Evolutionary conservation across 257 asterid species (phyloP), one percentile per base, ranked within the genome.

Genomic region (Solanum dulcamara): DNA sequence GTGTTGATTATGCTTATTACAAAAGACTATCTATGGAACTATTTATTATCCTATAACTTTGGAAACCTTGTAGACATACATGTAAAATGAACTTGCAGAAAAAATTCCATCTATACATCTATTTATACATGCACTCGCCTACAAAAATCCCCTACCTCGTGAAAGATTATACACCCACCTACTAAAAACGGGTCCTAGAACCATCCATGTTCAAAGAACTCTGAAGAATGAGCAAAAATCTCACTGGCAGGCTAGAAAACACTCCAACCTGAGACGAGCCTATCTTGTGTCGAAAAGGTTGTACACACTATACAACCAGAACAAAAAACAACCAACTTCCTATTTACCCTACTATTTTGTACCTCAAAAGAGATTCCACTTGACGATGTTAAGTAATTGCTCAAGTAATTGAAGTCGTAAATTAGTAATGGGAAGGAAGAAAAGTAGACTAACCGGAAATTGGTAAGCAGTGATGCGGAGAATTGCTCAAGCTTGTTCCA

Each of bases 401-500:
- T 40, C n/a, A 40, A 72, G 53, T 40, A 72, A 75, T 42, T 75
- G 81, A 75, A 75, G 15, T 28, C 10, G 57, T 70, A 35, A 70
- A 70, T 70, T 70, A 67, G 75, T 67, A 71, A 71, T 15, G 51
- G 53, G 5, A 64, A 17, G 17, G 3, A 62, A 83, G 42, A 11
- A 35, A 38, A 30, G 24, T 66, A 70, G 51, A 67, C 70, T 32
- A 48, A 91, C 96, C 91, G 87, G 93, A 91, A 91, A 81, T 89
- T 90, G 88, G 91, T 83, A 10, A 86, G 92, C 46, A 86, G 85
- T 83, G 88, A 94, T 40, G 83, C 87, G 86, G 94, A 97, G 74
- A 95, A 96, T 85, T 90, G 85, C 60, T 88, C 92, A 67, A 96
- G 97, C 87, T 91, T 94, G 82, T 91, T 90, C 91, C 86, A 84